Percentiles rank a stretch among this genome's conserved stretches.
Evolutionary conservation across 768 basidiomycete species (phyloP).

Genomic region (Lactarius tabidus): DNA sequence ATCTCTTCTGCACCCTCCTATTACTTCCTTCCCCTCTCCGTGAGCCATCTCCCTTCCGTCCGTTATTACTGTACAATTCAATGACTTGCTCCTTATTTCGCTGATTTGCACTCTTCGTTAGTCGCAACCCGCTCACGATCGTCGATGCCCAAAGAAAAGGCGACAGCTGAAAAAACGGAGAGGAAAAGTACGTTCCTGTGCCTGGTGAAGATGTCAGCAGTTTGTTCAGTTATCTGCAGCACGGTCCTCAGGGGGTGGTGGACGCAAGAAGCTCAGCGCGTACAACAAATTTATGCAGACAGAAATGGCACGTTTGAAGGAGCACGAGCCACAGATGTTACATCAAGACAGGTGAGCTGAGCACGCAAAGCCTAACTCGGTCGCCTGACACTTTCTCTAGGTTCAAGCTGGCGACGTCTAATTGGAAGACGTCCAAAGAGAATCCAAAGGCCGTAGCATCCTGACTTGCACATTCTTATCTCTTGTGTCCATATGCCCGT

Average conservation of each 20-base stretch:
- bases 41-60: not conserved
- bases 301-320: slow-evolving; percentile 77
- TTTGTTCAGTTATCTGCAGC: slow-evolving; percentile 33
- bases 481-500: not conserved
- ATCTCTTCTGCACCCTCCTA: not conserved
- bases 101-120: not conserved
- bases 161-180: slow-evolving; percentile 24
- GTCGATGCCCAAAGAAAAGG: slow-evolving; percentile 25
- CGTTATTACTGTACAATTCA: not conserved
- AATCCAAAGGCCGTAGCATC: slow-evolving; percentile 31
- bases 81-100: not conserved
- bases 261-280: slow-evolving; percentile 60
- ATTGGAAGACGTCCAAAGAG: slow-evolving; percentile 74
- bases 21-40: slow-evolving; percentile 1
- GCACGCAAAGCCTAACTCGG: not conserved
- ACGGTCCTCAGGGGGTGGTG: slow-evolving; percentile 49
- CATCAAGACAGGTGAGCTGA: slow-evolving; percentile 66
- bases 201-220: not conserved
- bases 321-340: slow-evolving; percentile 62
- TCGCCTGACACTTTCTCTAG: slow-evolving; percentile 34
- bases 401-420: slow-evolving; percentile 68
- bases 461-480: slow-evolving; percentile 11
- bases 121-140: not conserved
- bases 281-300: slow-evolving; percentile 82
- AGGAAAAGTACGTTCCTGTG: slow-evolving; percentile 21